phyloP scores from a whole-genome alignment of 441 rosid genomes.

The Euphorbia schlechtendalii region DNA sequence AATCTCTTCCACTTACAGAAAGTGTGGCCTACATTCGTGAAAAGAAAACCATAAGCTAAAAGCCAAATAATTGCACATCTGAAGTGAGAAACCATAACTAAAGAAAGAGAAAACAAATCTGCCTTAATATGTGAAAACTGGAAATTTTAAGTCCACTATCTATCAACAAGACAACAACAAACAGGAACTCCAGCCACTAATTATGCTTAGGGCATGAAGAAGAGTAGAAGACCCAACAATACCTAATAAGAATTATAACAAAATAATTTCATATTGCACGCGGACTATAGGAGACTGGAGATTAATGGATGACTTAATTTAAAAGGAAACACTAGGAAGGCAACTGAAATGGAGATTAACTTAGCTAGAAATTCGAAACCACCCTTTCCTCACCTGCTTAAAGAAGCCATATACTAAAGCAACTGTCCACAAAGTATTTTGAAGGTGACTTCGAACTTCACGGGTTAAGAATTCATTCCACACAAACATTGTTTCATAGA shows the following conservation, averaged over 20 bases:
- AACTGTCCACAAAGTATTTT: constrained; percentile 90
- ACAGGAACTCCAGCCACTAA: background rate
- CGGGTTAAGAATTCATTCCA: constrained; percentile 98
- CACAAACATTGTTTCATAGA: constrained; percentile 93
- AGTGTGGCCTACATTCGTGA: constrained; percentile 48
- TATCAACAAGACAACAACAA: background rate
- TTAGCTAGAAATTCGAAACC: constrained; percentile 3
- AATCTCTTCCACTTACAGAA: constrained; percentile 61
- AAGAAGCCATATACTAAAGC: constrained; percentile 95
- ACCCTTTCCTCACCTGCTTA: constrained; percentile 62
- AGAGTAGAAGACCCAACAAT: constrained; percentile 2
- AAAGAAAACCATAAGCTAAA: constrained; percentile 14
- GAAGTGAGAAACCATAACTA: background rate
- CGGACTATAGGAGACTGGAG: background rate
- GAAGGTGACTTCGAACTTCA: constrained; percentile 77
- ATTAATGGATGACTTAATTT: background rate
- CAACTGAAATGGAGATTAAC: background rate
- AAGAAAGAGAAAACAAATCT: background rate
- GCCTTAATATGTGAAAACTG: background rate
- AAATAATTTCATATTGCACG: background rate
- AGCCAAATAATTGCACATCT: constrained; percentile 1
- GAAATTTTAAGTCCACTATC: background rate
- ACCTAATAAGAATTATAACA: background rate
- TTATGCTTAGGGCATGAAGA: background rate
- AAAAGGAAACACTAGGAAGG: background rate